Evolutionary conservation across 2,329 filamentous ascomycete genomes (phyloP).

Genomic region (Biscogniauxia marginata): DNA sequence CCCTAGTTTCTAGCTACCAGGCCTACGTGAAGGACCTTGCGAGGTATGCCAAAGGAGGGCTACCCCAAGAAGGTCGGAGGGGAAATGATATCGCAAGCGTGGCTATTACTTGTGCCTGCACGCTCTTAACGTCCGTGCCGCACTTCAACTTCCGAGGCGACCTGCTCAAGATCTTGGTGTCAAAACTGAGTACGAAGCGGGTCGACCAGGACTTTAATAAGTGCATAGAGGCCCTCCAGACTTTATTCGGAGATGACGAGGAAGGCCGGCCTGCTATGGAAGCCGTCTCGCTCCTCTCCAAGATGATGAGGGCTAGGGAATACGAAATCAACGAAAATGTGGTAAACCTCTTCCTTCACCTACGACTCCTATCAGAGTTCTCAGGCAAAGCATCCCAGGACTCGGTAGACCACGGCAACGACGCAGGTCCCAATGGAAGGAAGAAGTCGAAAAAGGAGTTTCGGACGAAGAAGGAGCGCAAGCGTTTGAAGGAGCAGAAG

Average conservation of each 20-base stretch:
- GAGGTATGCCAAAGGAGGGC: constrained; percentile 58
- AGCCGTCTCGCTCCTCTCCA: constrained; percentile 77
- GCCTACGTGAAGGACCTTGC: constrained; percentile 76
- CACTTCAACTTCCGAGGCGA: constrained; percentile 97
- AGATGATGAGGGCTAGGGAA: constrained; percentile 90
- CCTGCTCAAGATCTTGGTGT: constrained; percentile 80
- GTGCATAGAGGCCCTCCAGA: constrained; percentile 75
- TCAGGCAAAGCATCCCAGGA: constrained; percentile 79
- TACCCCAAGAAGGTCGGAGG: constrained; percentile 37
- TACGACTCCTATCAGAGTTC: constrained; percentile 87
- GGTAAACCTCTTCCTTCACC: constrained; percentile 85
- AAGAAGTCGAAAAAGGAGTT: constrained; percentile 80
- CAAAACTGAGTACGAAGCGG: constrained; percentile 72
- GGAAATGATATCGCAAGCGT: constrained; percentile 62
- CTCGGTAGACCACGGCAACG: constrained; percentile 58
- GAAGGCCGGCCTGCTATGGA: constrained; percentile 88
- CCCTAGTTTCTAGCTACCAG: constrained; percentile 82
- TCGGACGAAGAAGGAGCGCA: constrained; percentile 83
- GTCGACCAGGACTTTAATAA: constrained; percentile 75
- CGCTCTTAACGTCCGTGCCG: constrained; percentile 74
- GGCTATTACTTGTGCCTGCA: constrained; percentile 83
- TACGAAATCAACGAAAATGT: constrained; percentile 83
- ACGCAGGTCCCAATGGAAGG: constrained; percentile 41
- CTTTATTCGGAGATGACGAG: constrained; percentile 81
- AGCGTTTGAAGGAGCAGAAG: constrained; percentile 81